phyloP scores from a whole-genome alignment of 352 stramenopile genomes.

The Globisporangium iwayamae region DNA sequence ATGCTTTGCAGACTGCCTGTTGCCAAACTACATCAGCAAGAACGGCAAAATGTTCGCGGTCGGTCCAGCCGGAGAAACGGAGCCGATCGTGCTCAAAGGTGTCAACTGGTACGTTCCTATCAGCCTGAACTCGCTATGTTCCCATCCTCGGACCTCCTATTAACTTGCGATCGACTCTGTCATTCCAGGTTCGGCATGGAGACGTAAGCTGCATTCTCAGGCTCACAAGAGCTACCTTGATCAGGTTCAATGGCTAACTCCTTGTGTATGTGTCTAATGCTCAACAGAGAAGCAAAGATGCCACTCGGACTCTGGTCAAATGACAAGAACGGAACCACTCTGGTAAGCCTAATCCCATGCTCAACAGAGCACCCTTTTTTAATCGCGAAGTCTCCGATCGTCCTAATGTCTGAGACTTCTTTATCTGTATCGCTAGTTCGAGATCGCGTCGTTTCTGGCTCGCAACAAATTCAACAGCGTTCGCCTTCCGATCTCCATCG shows the following conservation, averaged over 20 bases:
- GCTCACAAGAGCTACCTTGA: not conserved
- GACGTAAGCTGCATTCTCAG: slow-evolving; percentile 10
- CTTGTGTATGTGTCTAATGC: not conserved
- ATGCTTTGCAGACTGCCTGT: slow-evolving; percentile 4
- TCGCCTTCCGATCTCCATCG: slow-evolving; percentile 32
- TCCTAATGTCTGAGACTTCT: not conserved
- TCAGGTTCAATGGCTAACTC: not conserved
- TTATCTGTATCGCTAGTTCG: slow-evolving; percentile 21
- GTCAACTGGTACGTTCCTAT: slow-evolving; percentile 15
- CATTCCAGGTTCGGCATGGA: slow-evolving; percentile 18
- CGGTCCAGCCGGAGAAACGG: slow-evolving; percentile 12
- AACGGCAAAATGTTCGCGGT: slow-evolving; percentile 21
- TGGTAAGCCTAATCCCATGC: slow-evolving; percentile 14
- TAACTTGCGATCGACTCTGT: not conserved
- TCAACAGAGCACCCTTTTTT: too few relatives aligned
- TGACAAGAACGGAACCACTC: slow-evolving; percentile 49
- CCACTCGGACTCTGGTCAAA: slow-evolving; percentile 67
- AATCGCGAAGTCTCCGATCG: too few relatives aligned
- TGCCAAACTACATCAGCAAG: slow-evolving; percentile 26
- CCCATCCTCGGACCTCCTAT: not conserved
- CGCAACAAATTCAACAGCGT: slow-evolving; percentile 56
- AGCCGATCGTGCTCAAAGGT: slow-evolving; percentile 17
- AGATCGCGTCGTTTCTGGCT: slow-evolving; percentile 38
- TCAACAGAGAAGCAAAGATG: slow-evolving; percentile 29
- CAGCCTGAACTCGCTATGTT: not conserved